Evolutionary conservation across 306 rosid species (phyloP).

Genomic region (Vigna hirtella): DNA sequence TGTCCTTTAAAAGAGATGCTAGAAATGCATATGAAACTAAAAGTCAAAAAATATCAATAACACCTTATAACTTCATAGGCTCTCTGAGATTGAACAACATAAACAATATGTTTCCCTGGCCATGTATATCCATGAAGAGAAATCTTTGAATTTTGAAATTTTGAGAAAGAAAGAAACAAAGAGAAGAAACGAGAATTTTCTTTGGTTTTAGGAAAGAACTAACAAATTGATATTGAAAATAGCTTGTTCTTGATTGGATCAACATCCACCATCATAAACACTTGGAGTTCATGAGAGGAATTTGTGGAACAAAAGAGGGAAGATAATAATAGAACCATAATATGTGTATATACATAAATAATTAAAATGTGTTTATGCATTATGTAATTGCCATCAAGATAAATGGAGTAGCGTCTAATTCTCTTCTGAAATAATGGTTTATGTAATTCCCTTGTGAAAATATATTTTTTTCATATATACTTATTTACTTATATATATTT

Average conservation of each 20-base stretch:
- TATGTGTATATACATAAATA: conserved; percentile 19
- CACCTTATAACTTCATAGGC: conserved; percentile 26
- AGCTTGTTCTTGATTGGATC: conserved; percentile 48
- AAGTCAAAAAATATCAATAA: conserved; percentile 10
- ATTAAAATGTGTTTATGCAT: not conserved
- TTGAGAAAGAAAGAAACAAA: not conserved
- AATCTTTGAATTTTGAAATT: conserved; percentile 10
- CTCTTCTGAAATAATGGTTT: conserved; percentile 49
- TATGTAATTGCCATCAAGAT: conserved; percentile 11
- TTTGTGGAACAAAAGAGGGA: conserved; percentile 50
- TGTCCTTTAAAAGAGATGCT: not conserved
- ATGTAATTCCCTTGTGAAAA: not conserved
- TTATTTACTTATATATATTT: no score
- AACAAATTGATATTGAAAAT: conserved; percentile 45
- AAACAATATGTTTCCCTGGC: conserved; percentile 31
- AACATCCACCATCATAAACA: conserved; percentile 47
- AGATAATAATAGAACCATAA: conserved; percentile 44
- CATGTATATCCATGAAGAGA: conserved; percentile 28
- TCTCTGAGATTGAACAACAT: conserved; percentile 29
- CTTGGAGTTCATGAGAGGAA: conserved; percentile 52
- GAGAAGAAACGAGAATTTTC: conserved; percentile 7
- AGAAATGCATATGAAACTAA: conserved; percentile 50
- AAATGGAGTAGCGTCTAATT: conserved; percentile 56
- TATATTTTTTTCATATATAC: no score
- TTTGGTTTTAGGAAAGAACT: conserved; percentile 39